A percentile compares a stretch with the other conserved stretches of the same genome.
Evolutionary conservation across 1,284 basidiomycete species (phyloP).

Genomic region (Cystobasidiaceae sp.): DNA sequence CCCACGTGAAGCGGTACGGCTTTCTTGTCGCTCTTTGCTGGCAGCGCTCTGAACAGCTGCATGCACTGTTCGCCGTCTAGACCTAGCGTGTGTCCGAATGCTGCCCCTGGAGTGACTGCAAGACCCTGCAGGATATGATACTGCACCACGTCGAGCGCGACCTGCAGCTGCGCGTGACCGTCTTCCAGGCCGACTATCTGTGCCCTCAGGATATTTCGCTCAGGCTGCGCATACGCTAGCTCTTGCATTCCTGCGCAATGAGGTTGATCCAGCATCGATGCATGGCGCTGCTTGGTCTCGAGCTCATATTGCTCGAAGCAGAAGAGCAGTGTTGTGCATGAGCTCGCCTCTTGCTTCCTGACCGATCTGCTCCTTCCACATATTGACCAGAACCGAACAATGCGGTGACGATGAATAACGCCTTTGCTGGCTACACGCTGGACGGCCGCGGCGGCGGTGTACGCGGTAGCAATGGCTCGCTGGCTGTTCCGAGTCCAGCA

Average conservation of each 20-base stretch:
- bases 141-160: constrained; percentile 14
- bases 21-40: constrained; percentile 8
- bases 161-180: no score
- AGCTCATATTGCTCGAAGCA: no score
- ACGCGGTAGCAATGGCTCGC: not conserved
- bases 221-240: constrained; percentile 9
- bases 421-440: no score
- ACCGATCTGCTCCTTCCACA: no score
- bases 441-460: no score
- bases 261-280: constrained; percentile 2
- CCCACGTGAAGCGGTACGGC: constrained; percentile 11
- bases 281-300: no score
- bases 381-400: no score
- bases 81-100: not conserved
- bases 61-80: not conserved
- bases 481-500: no score
- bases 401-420: no score
- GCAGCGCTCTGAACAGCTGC: constrained; percentile 2
- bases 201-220: not conserved
- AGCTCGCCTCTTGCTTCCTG: no score
- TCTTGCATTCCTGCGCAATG: constrained; percentile 1
- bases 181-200: not conserved
- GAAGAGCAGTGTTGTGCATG: no score
- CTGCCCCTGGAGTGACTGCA: constrained; percentile 21
- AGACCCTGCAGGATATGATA: constrained; percentile 25